phyloP scores from a whole-genome alignment of 2,329 filamentous ascomycete species.

The Colletotrichum paranaense region DNA sequence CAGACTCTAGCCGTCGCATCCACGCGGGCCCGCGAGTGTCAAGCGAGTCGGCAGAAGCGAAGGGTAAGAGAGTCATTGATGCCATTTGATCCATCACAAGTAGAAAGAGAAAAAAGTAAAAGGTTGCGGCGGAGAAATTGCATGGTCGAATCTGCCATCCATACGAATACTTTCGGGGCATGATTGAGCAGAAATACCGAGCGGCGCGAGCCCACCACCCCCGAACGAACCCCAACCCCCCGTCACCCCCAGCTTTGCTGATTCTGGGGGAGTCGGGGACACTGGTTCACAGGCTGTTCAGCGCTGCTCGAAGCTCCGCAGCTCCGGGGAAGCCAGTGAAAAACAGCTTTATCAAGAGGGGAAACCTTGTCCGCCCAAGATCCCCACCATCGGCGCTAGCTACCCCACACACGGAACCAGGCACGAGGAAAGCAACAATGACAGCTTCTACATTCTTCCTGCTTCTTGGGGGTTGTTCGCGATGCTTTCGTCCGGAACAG shows the following conservation, averaged over 20 bases:
- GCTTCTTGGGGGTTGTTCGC: background rate
- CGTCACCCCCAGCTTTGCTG: background rate
- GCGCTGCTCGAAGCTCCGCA: background rate
- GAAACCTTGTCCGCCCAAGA: background rate
- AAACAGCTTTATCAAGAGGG: background rate
- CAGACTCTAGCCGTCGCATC: background rate
- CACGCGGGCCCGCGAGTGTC: background rate
- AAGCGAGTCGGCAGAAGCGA: background rate
- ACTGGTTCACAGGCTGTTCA: too few species aligned
- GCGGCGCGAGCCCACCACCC: background rate
- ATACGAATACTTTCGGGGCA: slow-evolving; percentile 14
- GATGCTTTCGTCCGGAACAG: background rate
- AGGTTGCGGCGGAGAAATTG: slow-evolving; percentile 23
- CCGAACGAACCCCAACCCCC: background rate
- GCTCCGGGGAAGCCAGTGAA: background rate
- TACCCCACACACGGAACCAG: slow-evolving; percentile 2
- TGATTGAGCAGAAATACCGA: slow-evolving; percentile 29
- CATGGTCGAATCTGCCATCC: background rate
- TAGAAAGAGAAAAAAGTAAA: background rate
- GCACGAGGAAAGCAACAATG: background rate
- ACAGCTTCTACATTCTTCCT: background rate
- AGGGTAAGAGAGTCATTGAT: background rate
- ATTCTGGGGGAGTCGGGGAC: background rate
- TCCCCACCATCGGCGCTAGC: slow-evolving; percentile 7
- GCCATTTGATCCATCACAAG: background rate